A percentile compares a stretch with the other conserved stretches of the same genome.
These are phyloP conservation scores for Calonectria fujianensis DNA, from an alignment of 2,329 filamentous ascomycete species.

Conservation along the genomic window DNA sequence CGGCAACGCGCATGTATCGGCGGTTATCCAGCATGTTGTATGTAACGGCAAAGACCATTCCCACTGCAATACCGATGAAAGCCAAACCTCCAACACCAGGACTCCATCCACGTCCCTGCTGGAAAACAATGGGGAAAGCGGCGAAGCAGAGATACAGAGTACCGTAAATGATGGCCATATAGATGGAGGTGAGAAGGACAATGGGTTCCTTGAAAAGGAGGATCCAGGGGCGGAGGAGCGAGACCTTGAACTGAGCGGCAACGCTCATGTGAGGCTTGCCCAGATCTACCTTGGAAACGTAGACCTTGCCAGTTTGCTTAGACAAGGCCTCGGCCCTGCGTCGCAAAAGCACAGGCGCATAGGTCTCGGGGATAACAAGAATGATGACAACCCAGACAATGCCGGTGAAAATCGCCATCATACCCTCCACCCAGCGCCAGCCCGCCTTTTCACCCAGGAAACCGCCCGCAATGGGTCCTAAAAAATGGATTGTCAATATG, in stretches of 20 bases:
- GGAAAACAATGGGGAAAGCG: slow-evolving; percentile 78
- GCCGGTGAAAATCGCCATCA: slow-evolving; percentile 78
- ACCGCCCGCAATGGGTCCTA: slow-evolving; percentile 76
- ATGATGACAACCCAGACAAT: slow-evolving; percentile 72
- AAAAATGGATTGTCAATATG: slow-evolving; percentile 24
- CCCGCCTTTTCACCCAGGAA: slow-evolving; percentile 76
- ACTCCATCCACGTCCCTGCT: slow-evolving; percentile 73
- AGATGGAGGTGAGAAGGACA: slow-evolving; percentile 77
- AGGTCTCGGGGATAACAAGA: slow-evolving; percentile 75
- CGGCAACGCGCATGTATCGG: slow-evolving; percentile 67
- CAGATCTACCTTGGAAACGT: slow-evolving; percentile 69
- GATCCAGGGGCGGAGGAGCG: slow-evolving; percentile 78
- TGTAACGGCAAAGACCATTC: slow-evolving; percentile 74
- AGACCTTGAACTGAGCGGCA: slow-evolving; percentile 71
- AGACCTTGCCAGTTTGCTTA: slow-evolving; percentile 72
- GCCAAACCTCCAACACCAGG: slow-evolving; percentile 76
- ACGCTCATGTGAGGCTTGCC: slow-evolving; percentile 65
- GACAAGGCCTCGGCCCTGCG: slow-evolving; percentile 70
- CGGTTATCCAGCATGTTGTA: slow-evolving; percentile 73
- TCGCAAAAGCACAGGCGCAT: slow-evolving; percentile 74
- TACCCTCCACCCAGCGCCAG: slow-evolving; percentile 79
- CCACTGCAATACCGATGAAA: slow-evolving; percentile 79
- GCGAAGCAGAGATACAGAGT: slow-evolving; percentile 74
- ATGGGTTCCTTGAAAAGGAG: slow-evolving; percentile 81
- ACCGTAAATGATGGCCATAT: slow-evolving; percentile 76